Evolutionary conservation across 306 rosid genomes (phyloP).

Genomic region (Spatholobus suberectus): DNA sequence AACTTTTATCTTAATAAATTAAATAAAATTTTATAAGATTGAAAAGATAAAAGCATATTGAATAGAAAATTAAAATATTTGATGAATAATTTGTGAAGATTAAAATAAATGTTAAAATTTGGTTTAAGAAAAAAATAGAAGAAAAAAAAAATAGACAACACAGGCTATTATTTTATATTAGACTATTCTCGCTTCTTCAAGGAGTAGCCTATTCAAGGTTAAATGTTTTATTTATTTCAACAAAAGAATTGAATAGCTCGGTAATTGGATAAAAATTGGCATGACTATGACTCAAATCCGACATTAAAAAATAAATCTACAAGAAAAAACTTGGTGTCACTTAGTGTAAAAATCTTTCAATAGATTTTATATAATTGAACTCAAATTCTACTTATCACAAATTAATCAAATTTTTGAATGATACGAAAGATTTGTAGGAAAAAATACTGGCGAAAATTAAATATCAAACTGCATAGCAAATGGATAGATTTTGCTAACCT

Average conservation of each 20-base stretch:
- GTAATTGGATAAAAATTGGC: neutral
- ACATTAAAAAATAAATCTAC: neutral
- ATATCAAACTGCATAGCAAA: neutral
- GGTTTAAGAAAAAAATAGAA: no score
- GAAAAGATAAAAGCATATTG: no score
- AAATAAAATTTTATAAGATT: no score
- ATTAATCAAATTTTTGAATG: neutral
- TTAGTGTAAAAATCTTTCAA: no score
- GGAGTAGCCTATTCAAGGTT: neutral
- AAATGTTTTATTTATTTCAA: neutral
- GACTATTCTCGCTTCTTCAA: no score
- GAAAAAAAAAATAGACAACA: no score
- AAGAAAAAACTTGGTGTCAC: no score
- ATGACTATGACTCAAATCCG: neutral
- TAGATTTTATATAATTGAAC: neutral
- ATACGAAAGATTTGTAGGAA: neutral
- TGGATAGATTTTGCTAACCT: conserved; percentile 14
- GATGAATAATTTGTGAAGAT: no score
- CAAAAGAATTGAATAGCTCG: neutral
- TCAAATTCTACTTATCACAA: neutral
- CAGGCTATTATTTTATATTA: no score
- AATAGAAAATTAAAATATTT: no score
- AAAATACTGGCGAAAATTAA: neutral
- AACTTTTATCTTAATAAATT: no score
- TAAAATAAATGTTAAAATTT: no score